phyloP scores from a whole-genome alignment of 768 basidiomycete species.

The Kwoniella heveanensis region DNA sequence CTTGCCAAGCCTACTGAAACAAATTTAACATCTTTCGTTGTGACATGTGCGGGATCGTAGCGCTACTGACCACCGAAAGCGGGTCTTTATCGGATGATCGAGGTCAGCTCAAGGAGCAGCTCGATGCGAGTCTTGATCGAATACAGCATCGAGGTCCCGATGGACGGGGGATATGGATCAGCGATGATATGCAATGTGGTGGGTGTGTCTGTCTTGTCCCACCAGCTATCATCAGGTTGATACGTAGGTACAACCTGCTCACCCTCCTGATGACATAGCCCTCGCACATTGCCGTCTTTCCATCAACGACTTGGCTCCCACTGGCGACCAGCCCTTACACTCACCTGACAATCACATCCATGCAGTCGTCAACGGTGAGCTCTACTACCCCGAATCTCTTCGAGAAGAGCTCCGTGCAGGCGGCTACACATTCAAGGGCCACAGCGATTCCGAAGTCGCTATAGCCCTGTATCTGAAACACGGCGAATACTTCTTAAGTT shows the following conservation, averaged over 20 bases:
- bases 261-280: too few relatives aligned
- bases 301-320: conserved; percentile 45
- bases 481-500: conserved; percentile 38
- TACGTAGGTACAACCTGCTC: too few relatives aligned
- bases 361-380: conserved; percentile 51
- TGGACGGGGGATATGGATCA: conserved; percentile 35
- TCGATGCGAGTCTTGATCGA: conserved; percentile 9
- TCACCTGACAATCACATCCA: conserved; percentile 32
- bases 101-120: neutral
- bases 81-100: neutral
- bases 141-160: conserved; percentile 41
- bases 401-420: conserved; percentile 1
- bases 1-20: too few relatives aligned
- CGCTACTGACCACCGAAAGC: neutral
- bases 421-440: conserved; percentile 28
- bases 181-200: conserved; percentile 23
- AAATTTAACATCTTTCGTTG: neutral
- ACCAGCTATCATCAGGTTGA: too few relatives aligned
- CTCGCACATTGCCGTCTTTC: conserved; percentile 36
- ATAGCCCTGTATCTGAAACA: conserved; percentile 42
- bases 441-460: conserved; percentile 47
- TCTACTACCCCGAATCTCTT: conserved; percentile 46
- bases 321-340: conserved; percentile 43
- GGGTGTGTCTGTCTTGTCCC: neutral
- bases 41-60: neutral